Base-by-base conservation (phyloP, 2,329 filamentous ascomycete species). In the Cryphonectria nitschkei region DNA sequence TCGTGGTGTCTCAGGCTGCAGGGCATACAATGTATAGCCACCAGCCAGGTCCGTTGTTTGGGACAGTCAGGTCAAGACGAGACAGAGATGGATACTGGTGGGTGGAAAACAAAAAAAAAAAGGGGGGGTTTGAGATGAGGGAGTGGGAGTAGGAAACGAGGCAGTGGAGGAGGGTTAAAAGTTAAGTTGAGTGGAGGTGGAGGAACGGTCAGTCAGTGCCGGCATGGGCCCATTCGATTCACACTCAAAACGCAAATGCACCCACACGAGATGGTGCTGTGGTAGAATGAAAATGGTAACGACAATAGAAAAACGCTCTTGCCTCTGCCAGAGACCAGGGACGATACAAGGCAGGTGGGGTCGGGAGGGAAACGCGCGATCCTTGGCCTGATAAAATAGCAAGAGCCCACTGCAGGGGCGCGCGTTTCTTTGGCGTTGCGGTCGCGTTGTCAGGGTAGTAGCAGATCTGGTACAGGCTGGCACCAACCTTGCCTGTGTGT, bases 371-470 rank as follows among this genome's bases (percentile, higher is more conserved):
- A 43, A 69, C 70, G 70, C 70, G 70, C 67, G 70, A 68, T 66
- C 68, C 50, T 37, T 61, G 58, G 43, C 9, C 54, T 52, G 63
- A 68, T 60, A 46, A 61, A 52, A 60, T 60, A 34, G 16, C 56
- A 37, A 37, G 1, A 9, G 19, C 56, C 14, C 56, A 16, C 56
- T 60, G 26, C 13, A 8, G 26, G 26, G 66, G 66, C 69, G 69
- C 69, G 63, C 69, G 63, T 70, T 34, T 52, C 50, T 56, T 68
- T 69, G 63, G 68, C 68, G 70, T 72, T 64, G 64, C 46, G 68
- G 64, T 70, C 70, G 70, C 69, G 70, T 72, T 65, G 62, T 60
- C 16, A 46, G 43, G 6, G 43, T 46, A 46, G 43, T 43, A 5
- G 39, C 1, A 41, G 41, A 14, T 43, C 4, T 39, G 41, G 43